Conservation (phyloP, 2,329 filamentous ascomycete genomes). For the Penicillium griseofulvum region DNA sequence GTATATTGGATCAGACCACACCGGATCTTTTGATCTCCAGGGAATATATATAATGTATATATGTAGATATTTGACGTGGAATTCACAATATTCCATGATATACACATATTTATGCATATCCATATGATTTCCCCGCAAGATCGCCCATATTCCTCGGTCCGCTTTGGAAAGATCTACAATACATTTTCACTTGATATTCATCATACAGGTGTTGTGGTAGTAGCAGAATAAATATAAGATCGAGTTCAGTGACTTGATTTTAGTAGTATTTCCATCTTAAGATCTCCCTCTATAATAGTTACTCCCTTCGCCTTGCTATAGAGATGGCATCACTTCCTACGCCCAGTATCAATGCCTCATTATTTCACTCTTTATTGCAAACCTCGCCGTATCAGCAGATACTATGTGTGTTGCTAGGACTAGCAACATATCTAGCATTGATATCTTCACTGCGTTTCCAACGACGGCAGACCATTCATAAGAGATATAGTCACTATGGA, state of each 20-base stretch:
- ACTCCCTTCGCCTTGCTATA: not conserved
- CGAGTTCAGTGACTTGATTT: not conserved
- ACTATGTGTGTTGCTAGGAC: constrained; percentile 8
- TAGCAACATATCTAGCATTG: constrained; percentile 22
- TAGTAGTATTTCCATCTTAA: not conserved
- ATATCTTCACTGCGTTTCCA: constrained; percentile 28
- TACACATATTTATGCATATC: not conserved
- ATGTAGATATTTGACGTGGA: not conserved
- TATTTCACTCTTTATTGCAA: not conserved
- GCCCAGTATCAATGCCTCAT: not conserved
- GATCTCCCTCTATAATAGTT: not conserved
- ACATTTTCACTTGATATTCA: not conserved
- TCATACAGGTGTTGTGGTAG: not conserved
- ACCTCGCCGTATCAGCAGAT: constrained; percentile 2
- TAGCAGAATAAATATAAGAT: not conserved
- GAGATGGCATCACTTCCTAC: not conserved
- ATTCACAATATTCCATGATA: not conserved
- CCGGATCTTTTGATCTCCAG: not conserved
- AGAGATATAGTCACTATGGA: constrained; percentile 41
- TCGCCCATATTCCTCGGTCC: not conserved
- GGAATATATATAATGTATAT: too few relatives aligned
- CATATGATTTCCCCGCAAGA: not conserved
- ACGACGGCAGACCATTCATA: constrained; percentile 35
- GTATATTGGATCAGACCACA: not conserved
- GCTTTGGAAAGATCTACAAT: not conserved